Evolutionary conservation across 495 filamentous ascomycete species (phyloP).

Genomic region (Xylaria grammica): DNA sequence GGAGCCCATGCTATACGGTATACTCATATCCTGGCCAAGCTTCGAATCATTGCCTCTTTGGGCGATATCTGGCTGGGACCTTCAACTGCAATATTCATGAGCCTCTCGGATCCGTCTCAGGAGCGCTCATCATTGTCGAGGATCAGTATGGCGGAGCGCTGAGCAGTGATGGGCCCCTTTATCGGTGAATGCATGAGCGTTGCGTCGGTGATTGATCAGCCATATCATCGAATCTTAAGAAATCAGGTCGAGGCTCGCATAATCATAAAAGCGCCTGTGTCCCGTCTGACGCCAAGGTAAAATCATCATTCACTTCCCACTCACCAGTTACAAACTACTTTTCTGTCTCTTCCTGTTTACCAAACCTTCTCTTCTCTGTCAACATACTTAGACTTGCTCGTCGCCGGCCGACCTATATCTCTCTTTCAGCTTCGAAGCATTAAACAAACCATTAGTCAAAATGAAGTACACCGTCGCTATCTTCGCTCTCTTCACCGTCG

Average conservation of each 20-base stretch:
- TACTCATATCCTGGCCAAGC: background rate
- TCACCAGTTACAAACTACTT: slow-evolving; percentile 29
- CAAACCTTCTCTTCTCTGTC: slow-evolving; percentile 32
- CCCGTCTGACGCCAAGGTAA: slow-evolving; percentile 3
- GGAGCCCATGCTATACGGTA: background rate
- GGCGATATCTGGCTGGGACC: slow-evolving; percentile 3
- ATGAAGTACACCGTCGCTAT: slow-evolving; percentile 59
- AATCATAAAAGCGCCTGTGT: slow-evolving; percentile 14
- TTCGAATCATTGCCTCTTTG: background rate
- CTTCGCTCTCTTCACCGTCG: slow-evolving; percentile 51
- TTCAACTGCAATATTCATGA: slow-evolving; percentile 3
- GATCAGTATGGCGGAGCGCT: slow-evolving; percentile 12
- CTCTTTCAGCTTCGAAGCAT: slow-evolving; percentile 25
- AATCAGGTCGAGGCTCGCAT: slow-evolving; percentile 8
- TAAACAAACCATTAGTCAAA: slow-evolving; percentile 40
- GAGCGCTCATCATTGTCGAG: slow-evolving; percentile 9
- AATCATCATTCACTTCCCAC: slow-evolving; percentile 7
- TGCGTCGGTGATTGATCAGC: background rate
- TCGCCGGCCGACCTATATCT: slow-evolving; percentile 55
- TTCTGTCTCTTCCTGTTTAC: slow-evolving; percentile 26
- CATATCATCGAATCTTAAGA: background rate
- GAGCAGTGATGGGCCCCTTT: background rate
- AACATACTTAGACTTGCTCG: slow-evolving; percentile 40
- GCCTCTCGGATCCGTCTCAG: slow-evolving; percentile 19
- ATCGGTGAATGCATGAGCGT: background rate